These are phyloP conservation scores for grape (Vitis vinifera) DNA, from an alignment of 164 flowering plant species.

Conservation along the genomic window ASM3070453v1 NC_081814.1:846001-846500, in stretches of 20 bases:
- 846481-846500: too few species aligned
- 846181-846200: constrained; percentile 21
- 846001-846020: constrained; percentile 21
- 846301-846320: too few species aligned
- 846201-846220: constrained; percentile 28
- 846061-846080: constrained; percentile 14
- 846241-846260: constrained; percentile 32
- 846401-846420: too few species aligned
- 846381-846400: too few species aligned
- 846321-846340: too few species aligned
- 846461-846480: too few species aligned
- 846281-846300: constrained; percentile 4
- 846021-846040: constrained; percentile 19
- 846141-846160: constrained; percentile 14
- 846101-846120: constrained; percentile 6
- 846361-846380: too few species aligned
- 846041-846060: constrained; percentile 21
- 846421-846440: too few species aligned
- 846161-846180: constrained; percentile 15
- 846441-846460: too few species aligned
- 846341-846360: too few species aligned
- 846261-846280: constrained; percentile 18
- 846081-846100: constrained; percentile 4
- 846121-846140: not conserved
- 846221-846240: constrained; percentile 25